phyloP scores from a whole-genome alignment of 2,329 filamentous ascomycete species.

The Aureobasidium zeae region DNA sequence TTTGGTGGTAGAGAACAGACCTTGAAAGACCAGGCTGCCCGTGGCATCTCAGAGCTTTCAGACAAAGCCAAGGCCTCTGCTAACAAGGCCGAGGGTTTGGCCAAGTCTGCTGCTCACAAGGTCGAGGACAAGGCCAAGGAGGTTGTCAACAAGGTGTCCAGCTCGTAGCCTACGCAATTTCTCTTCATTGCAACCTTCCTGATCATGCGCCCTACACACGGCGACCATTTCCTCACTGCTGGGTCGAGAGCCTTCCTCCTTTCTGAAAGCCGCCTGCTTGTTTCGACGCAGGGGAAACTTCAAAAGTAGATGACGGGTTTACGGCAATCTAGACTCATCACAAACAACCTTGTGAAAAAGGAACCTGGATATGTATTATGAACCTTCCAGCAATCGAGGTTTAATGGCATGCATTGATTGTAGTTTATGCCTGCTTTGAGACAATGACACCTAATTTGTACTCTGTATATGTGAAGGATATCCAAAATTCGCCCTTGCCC shows the following conservation, averaged over 20 bases:
- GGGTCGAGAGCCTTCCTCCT: too few species aligned
- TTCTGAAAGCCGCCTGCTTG: too few species aligned
- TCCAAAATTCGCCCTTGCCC: not conserved
- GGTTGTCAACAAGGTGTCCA: constrained; percentile 20
- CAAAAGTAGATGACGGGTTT: too few species aligned
- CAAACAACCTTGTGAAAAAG: too few species aligned
- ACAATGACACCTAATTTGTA: not conserved
- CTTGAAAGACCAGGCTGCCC: constrained; percentile 31
- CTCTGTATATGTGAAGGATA: not conserved
- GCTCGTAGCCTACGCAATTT: constrained; percentile 4
- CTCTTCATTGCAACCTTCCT: not conserved
- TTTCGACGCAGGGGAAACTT: too few species aligned
- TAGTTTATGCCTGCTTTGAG: too few species aligned
- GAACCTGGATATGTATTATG: too few species aligned
- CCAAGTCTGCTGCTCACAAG: constrained; percentile 20
- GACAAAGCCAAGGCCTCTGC: constrained; percentile 9
- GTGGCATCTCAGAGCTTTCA: constrained; percentile 20
- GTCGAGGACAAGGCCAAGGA: constrained; percentile 24
- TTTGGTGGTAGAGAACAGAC: constrained; percentile 38
- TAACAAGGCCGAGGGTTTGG: constrained; percentile 7
- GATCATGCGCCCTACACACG: too few species aligned
- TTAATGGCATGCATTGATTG: too few species aligned
- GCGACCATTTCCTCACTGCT: too few species aligned
- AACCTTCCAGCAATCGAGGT: too few species aligned
- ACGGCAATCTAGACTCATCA: too few species aligned